These are phyloP conservation scores for Peniophora sp. DNA, from an alignment of 1,284 basidiomycete species.

Conservation along the genomic window DNA sequence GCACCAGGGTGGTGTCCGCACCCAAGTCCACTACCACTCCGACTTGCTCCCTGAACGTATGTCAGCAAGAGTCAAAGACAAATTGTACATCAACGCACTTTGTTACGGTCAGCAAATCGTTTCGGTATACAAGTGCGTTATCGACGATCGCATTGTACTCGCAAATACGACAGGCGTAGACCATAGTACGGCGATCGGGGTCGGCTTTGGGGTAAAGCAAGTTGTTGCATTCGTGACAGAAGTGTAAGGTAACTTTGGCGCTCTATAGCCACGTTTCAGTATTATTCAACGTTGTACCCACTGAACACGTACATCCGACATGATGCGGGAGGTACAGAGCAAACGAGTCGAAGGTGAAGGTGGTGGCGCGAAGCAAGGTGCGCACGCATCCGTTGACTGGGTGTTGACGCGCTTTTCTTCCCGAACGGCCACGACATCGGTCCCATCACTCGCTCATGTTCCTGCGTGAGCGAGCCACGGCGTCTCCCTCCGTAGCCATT, in stretches of 20 bases:
- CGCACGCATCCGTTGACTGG: too few relatives aligned
- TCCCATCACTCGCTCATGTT: too few relatives aligned
- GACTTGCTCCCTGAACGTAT: conserved; percentile 69
- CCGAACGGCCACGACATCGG: too few relatives aligned
- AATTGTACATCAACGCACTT: conserved; percentile 54
- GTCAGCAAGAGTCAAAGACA: background rate
- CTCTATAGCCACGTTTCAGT: background rate
- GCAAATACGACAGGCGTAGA: conserved; percentile 94
- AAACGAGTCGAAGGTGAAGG: background rate
- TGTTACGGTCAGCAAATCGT: conserved; percentile 89
- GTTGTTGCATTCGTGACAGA: conserved; percentile 92
- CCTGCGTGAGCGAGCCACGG: background rate
- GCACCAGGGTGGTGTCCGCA: conserved; percentile 84
- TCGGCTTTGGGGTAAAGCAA: conserved; percentile 91
- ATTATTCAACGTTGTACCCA: too few relatives aligned
- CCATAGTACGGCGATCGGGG: conserved; percentile 77
- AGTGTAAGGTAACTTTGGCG: conserved; percentile 67
- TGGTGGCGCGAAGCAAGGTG: background rate
- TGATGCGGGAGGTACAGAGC: background rate
- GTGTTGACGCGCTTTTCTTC: too few relatives aligned
- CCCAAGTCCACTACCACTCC: conserved; percentile 89
- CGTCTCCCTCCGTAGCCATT: background rate
- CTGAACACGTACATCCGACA: background rate
- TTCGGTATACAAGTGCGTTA: conserved; percentile 87
- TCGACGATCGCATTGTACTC: conserved; percentile 80